These are phyloP conservation scores for Colletotrichum tofieldiae DNA, from an alignment of 2,329 filamentous ascomycete species.

Conservation along the genomic window DNA sequence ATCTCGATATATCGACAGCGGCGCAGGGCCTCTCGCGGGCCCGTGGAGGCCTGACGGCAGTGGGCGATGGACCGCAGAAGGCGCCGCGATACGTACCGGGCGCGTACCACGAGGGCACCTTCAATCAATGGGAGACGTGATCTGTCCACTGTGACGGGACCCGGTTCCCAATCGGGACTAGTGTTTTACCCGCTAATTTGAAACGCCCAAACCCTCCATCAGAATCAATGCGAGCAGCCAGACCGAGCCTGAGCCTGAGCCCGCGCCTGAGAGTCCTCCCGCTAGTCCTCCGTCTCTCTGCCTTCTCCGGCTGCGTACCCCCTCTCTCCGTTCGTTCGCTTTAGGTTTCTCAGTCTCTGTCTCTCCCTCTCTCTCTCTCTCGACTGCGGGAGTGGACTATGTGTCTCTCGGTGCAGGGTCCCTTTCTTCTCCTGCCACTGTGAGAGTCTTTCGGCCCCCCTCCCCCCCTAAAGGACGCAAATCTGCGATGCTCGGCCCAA, in stretches of 20 bases:
- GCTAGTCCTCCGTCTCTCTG: not conserved
- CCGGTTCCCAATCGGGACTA: constrained; percentile 35
- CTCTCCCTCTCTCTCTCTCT: not conserved
- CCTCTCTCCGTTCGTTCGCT: not conserved
- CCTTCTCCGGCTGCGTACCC: not conserved
- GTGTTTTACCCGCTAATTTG: constrained; percentile 42
- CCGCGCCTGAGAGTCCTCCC: not conserved
- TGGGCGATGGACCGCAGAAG: not conserved
- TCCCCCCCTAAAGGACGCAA: not conserved
- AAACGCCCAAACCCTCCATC: constrained; percentile 45
- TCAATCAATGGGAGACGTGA: constrained; percentile 44
- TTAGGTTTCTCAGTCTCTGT: not conserved
- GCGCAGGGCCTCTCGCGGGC: not conserved
- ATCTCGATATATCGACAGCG: not conserved
- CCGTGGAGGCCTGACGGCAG: not conserved
- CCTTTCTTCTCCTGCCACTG: not conserved
- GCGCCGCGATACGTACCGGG: constrained; percentile 1
- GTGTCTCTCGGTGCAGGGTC: not conserved
- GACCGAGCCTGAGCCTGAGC: not conserved
- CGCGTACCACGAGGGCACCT: constrained; percentile 24
- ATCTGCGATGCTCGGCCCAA: constrained; percentile 3
- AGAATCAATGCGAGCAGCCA: constrained; percentile 41
- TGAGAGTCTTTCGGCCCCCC: not conserved
- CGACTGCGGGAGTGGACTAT: not conserved
- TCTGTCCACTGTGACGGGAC: constrained; percentile 34